Evolutionary conservation across 495 filamentous ascomycete genomes (phyloP).

Genomic region (Monascus purpureus): DNA sequence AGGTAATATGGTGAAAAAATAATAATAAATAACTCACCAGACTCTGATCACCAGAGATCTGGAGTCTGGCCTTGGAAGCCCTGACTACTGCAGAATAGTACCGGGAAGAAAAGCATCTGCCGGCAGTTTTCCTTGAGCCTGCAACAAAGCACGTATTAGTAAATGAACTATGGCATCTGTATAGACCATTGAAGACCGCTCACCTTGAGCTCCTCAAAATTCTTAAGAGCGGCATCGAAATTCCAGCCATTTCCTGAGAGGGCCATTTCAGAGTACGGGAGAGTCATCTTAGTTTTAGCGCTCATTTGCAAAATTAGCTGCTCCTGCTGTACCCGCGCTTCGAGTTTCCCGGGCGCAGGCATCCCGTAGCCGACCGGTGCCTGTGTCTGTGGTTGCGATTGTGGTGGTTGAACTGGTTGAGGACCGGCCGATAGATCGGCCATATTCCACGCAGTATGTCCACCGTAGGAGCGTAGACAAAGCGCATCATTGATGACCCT

Average conservation of each 20-base stretch:
- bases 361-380: conserved; percentile 27
- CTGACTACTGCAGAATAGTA: conserved; percentile 1
- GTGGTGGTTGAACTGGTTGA: conserved; percentile 8
- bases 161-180: background rate
- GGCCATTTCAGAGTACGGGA: conserved; percentile 58
- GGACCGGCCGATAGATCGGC: conserved; percentile 13
- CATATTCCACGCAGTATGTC: conserved; percentile 42
- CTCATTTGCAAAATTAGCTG: conserved; percentile 51
- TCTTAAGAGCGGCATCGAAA: conserved; percentile 48
- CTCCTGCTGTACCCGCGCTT: conserved; percentile 40
- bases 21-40: too few relatives aligned
- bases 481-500: conserved; percentile 74
- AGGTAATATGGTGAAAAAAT: too few relatives aligned
- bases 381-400: conserved; percentile 8
- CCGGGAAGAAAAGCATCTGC: conserved; percentile 23
- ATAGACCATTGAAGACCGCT: background rate
- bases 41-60: too few relatives aligned
- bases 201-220: conserved; percentile 47
- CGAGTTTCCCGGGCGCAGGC: conserved; percentile 23
- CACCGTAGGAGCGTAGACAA: conserved; percentile 51
- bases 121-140: conserved; percentile 29
- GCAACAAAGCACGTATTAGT: conserved; percentile 1
- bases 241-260: conserved; percentile 60
- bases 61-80: background rate
- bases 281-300: conserved; percentile 54